Conservation (phyloP, 169 alveolate species). For the Eimeria tenella region DNA sequence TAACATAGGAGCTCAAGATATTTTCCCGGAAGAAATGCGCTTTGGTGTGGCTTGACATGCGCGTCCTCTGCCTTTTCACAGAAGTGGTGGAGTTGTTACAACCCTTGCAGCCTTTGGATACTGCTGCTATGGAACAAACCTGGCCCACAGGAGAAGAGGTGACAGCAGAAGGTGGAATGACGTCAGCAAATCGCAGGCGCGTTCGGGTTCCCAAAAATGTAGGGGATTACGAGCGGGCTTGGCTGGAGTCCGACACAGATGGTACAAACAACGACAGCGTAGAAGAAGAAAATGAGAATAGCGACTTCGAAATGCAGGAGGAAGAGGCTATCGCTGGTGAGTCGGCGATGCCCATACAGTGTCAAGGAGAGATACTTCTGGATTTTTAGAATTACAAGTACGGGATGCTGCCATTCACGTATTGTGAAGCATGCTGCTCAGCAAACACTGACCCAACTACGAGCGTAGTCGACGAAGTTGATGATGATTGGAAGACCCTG, state of each 20-base stretch:
- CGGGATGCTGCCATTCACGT: not conserved
- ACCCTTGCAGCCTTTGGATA: conserved; percentile 82
- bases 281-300: conserved; percentile 53
- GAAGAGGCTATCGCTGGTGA: conserved; percentile 32
- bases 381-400: too few species aligned
- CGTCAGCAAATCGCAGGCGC: conserved; percentile 19
- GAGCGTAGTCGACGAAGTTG: conserved; percentile 28
- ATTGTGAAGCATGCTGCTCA: not conserved
- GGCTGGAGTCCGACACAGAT: conserved; percentile 77
- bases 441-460: not conserved
- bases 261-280: conserved; percentile 31
- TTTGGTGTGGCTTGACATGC: too few species aligned
- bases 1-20: not conserved
- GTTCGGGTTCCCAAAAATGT: conserved; percentile 73
- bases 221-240: conserved; percentile 78
- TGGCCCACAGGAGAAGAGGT: conserved; percentile 82
- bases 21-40: not conserved
- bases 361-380: too few species aligned
- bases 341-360: not conserved
- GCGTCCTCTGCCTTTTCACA: not conserved
- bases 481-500: conserved; percentile 49
- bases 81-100: conserved; percentile 54
- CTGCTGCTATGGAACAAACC: conserved; percentile 81
- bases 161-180: conserved; percentile 39
- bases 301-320: conserved; percentile 9